These are phyloP conservation scores for Phyllosticta citriasiana DNA, from an alignment of 2,329 filamentous ascomycete genomes.

Conservation along the genomic window DNA sequence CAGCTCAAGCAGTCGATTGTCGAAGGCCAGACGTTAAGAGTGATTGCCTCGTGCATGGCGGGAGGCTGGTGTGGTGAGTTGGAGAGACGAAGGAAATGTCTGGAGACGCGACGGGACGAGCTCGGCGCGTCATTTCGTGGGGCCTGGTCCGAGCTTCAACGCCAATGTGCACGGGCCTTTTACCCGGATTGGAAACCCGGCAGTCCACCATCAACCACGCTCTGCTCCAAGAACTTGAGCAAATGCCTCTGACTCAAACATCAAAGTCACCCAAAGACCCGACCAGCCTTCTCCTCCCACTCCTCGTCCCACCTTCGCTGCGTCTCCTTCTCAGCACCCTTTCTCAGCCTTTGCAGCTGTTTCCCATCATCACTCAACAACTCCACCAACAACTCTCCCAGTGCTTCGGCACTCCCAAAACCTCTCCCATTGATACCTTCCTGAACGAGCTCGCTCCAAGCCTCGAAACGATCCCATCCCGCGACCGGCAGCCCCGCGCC, in stretches of 20 bases:
- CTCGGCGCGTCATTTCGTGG: background rate
- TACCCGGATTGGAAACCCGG: background rate
- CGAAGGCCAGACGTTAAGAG: conserved; percentile 38
- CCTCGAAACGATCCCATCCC: conserved; percentile 76
- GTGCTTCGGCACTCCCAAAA: conserved; percentile 61
- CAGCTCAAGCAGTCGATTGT: conserved; percentile 45
- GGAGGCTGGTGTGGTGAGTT: background rate
- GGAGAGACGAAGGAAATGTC: background rate
- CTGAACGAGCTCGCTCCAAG: conserved; percentile 81
- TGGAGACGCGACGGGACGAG: background rate
- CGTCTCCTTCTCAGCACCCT: conserved; percentile 65
- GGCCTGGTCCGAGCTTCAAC: background rate
- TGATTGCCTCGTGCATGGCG: conserved; percentile 25
- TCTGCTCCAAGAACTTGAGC: too few species aligned
- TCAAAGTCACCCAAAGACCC: conserved; percentile 41
- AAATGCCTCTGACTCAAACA: too few species aligned
- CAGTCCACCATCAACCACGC: background rate
- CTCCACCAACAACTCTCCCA: conserved; percentile 52
- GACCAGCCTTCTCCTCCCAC: conserved; percentile 76
- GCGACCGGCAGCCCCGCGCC: conserved; percentile 84
- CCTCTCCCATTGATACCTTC: conserved; percentile 80
- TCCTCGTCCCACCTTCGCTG: conserved; percentile 78
- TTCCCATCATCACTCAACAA: conserved; percentile 46
- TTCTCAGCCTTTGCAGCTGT: conserved; percentile 52
- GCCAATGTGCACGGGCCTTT: background rate